These are phyloP conservation scores for Helicocarpus griseus DNA, from an alignment of 2,329 filamentous ascomycete genomes.

Conservation along the genomic window DNA sequence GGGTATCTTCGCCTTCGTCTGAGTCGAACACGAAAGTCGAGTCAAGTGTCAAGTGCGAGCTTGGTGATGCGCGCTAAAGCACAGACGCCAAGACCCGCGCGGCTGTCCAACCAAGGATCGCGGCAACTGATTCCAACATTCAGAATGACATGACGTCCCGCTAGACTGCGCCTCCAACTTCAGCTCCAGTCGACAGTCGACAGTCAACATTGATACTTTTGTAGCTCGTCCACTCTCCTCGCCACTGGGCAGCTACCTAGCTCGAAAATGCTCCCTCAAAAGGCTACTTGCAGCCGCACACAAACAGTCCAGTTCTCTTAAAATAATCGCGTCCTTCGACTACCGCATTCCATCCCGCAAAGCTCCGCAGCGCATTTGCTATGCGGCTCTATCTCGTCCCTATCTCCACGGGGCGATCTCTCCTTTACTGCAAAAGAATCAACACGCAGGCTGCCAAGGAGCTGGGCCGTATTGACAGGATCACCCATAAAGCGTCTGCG, in stretches of 20 bases:
- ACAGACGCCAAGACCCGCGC: neutral
- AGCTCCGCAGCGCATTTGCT: neutral
- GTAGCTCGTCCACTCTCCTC: neutral
- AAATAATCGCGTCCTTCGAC: neutral
- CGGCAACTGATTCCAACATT: no score
- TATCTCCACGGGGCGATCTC: slow-evolving; percentile 78
- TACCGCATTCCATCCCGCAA: neutral
- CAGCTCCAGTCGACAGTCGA: neutral
- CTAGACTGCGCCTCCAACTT: neutral
- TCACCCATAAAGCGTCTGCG: slow-evolving; percentile 59
- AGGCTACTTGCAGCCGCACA: neutral
- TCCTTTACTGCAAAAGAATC: slow-evolving; percentile 82
- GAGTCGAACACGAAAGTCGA: no score
- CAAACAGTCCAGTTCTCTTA: neutral
- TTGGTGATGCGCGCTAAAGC: no score
- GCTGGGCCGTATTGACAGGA: slow-evolving; percentile 56
- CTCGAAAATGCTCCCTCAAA: slow-evolving; percentile 3
- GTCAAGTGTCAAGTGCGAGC: no score
- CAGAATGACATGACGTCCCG: neutral
- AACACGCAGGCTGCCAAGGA: slow-evolving; percentile 46
- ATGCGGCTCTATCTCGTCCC: slow-evolving; percentile 95
- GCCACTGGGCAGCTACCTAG: neutral
- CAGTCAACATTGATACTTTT: no score
- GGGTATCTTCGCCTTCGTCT: no score
- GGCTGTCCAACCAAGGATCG: neutral